Evolutionary conservation across 345 rosid species (phyloP).

Genomic region (Citrus maxima): DNA sequence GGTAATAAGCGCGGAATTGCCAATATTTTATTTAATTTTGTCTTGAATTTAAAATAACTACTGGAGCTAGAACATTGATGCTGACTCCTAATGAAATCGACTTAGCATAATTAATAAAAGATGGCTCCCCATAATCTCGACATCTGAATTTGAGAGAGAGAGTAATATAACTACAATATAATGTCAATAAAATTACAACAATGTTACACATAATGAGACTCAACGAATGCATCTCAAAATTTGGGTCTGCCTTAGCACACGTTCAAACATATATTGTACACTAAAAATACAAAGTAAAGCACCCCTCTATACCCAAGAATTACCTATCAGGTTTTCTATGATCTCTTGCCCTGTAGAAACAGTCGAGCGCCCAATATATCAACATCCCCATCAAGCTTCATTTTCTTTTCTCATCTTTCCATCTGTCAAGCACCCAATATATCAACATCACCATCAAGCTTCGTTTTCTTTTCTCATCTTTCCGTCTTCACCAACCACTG

Average conservation of each 20-base stretch:
- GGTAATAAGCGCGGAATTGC: too few relatives aligned
- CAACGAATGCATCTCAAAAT: conserved; percentile 45
- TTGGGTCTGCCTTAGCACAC: conserved; percentile 28
- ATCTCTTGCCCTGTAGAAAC: conserved; percentile 4
- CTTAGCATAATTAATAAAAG: neutral
- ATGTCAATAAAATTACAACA: conserved; percentile 36
- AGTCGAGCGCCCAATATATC: neutral
- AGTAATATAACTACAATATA: conserved; percentile 25
- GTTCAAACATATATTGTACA: conserved; percentile 37
- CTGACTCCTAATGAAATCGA: neutral
- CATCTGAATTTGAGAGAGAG: neutral
- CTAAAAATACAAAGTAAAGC: conserved; percentile 24
- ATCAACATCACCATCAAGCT: conserved; percentile 5
- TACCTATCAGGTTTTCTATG: neutral
- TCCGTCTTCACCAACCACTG: conserved; percentile 33
- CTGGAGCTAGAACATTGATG: too few relatives aligned
- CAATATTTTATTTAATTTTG: neutral
- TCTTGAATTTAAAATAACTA: neutral
- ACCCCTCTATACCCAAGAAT: conserved; percentile 15
- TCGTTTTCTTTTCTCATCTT: conserved; percentile 27
- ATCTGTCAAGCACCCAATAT: conserved; percentile 6
- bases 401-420: conserved; percentile 30
- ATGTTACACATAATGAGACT: conserved; percentile 27
- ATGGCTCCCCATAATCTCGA: neutral
- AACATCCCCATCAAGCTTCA: conserved; percentile 6